These are phyloP conservation scores for Arabis hirsuta DNA, from an alignment of 345 rosid genomes.

Conservation along the genomic window DNA sequence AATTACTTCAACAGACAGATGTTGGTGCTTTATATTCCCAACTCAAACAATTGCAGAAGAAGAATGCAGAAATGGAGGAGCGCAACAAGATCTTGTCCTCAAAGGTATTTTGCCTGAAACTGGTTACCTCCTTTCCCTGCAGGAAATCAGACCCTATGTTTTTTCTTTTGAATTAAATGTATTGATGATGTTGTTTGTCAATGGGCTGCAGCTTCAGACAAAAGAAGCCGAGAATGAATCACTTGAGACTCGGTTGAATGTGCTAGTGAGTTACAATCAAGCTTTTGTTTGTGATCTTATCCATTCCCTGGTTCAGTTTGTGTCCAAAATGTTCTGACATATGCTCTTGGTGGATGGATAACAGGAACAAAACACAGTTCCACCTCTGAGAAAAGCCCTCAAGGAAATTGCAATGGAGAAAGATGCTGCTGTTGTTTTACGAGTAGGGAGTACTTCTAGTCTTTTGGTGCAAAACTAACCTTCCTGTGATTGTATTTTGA, in stretches of 20 bases:
- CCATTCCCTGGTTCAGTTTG: background rate
- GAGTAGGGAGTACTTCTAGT: slow-evolving; percentile 49
- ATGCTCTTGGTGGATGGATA: slow-evolving; percentile 27
- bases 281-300: background rate
- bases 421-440: slow-evolving; percentile 97
- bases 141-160: background rate
- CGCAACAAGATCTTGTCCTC: slow-evolving; percentile 55
- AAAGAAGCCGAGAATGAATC: slow-evolving; percentile 62
- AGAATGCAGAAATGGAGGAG: slow-evolving; percentile 74
- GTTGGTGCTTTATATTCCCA: slow-evolving; percentile 87
- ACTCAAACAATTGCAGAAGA: slow-evolving; percentile 73
- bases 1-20: slow-evolving; percentile 59
- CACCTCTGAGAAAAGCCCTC: slow-evolving; percentile 91
- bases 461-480: background rate
- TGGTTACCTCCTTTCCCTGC: background rate
- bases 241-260: slow-evolving; percentile 63
- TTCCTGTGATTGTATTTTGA: slow-evolving; percentile 26
- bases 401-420: slow-evolving; percentile 98
- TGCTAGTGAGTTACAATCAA: slow-evolving; percentile 52
- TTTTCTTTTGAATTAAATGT: slow-evolving; percentile 11
- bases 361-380: slow-evolving; percentile 86
- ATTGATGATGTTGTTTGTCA: slow-evolving; percentile 29
- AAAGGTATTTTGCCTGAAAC: slow-evolving; percentile 46
- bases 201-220: slow-evolving; percentile 61
- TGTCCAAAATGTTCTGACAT: slow-evolving; percentile 16